Percentiles rank a stretch among this genome's conserved stretches.
phyloP scores from a whole-genome alignment of 106 monocot species.

The Xerophyta viscosa region DNA sequence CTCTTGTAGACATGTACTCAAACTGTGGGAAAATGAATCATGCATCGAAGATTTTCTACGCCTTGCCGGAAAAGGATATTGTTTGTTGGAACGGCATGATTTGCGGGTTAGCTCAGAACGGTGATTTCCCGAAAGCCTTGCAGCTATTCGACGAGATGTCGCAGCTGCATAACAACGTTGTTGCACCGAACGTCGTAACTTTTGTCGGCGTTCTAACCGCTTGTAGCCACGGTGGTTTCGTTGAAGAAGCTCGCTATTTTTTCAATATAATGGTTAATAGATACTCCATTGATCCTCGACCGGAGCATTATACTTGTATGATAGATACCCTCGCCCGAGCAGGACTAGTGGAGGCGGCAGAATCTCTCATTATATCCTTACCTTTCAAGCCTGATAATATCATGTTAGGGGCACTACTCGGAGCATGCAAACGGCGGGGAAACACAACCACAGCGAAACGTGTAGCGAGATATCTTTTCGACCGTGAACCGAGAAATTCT shows the following conservation, averaged over 20 bases:
- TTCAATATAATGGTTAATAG: constrained; percentile 16
- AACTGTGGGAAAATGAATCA: constrained; percentile 18
- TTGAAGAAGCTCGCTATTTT: constrained; percentile 9
- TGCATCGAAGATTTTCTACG: constrained; percentile 11
- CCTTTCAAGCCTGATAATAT: constrained; percentile 15
- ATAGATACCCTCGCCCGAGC: constrained; percentile 15
- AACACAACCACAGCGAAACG: constrained; percentile 11
- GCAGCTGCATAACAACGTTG: not conserved
- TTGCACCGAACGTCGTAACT: constrained; percentile 11
- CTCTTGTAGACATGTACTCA: constrained; percentile 15
- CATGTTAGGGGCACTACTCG: constrained; percentile 10
- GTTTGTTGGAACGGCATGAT: constrained; percentile 31
- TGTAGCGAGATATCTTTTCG: not conserved
- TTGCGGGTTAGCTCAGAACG: constrained; percentile 29
- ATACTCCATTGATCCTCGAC: constrained; percentile 14
- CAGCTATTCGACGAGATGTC: constrained; percentile 23
- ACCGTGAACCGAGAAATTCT: constrained; percentile 3
- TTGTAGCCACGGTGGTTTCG: constrained; percentile 22
- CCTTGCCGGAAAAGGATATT: constrained; percentile 16
- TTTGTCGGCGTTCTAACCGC: constrained; percentile 19
- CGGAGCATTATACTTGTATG: constrained; percentile 26
- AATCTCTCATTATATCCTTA: constrained; percentile 5
- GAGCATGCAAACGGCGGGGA: constrained; percentile 16
- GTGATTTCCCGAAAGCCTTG: constrained; percentile 10
- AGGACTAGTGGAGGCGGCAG: constrained; percentile 19